Percentiles rank a stretch among this genome's conserved stretches.
These are phyloP conservation scores for Logfia minima DNA, from an alignment of 129 eudicot genomes.

Conservation along the genomic window DNA sequence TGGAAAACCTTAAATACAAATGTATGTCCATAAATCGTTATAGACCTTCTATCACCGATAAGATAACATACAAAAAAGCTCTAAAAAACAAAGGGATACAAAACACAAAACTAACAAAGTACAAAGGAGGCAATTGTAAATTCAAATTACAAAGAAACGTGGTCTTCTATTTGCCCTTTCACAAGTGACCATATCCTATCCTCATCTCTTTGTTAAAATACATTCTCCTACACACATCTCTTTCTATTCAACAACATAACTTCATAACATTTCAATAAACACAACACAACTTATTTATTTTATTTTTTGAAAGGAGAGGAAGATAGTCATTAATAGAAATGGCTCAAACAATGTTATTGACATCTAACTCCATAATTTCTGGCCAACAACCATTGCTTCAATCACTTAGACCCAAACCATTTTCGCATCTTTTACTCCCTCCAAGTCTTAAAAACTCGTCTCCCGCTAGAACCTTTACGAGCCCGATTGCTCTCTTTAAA, in stretches of 20 bases:
- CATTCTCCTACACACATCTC: conserved; percentile 35
- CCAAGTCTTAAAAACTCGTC: conserved; percentile 30
- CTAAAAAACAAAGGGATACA: conserved; percentile 8
- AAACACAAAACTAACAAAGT: not conserved
- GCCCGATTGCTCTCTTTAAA: conserved; percentile 71
- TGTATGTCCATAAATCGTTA: not conserved
- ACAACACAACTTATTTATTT: not conserved
- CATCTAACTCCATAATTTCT: conserved; percentile 43
- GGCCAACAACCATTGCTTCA: conserved; percentile 49
- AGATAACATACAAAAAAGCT: not conserved
- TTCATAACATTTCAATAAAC: conserved; percentile 9
- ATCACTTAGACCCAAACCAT: conserved; percentile 60
- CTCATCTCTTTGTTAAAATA: conserved; percentile 27
- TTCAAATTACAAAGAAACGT: conserved; percentile 26
- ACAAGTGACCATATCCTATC: conserved; percentile 44
- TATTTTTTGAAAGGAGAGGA: not conserved
- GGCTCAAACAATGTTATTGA: conserved; percentile 88
- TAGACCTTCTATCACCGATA: conserved; percentile 18
- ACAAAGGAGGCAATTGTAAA: conserved; percentile 31
- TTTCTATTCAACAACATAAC: conserved; percentile 13
- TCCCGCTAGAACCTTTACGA: conserved; percentile 29
- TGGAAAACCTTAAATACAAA: not conserved
- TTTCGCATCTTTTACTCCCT: conserved; percentile 46
- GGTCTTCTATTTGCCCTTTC: conserved; percentile 34
- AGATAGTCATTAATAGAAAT: conserved; percentile 22